Evolutionary conservation across 2,329 filamentous ascomycete genomes (phyloP).

Genomic region (Cytospora mali): DNA sequence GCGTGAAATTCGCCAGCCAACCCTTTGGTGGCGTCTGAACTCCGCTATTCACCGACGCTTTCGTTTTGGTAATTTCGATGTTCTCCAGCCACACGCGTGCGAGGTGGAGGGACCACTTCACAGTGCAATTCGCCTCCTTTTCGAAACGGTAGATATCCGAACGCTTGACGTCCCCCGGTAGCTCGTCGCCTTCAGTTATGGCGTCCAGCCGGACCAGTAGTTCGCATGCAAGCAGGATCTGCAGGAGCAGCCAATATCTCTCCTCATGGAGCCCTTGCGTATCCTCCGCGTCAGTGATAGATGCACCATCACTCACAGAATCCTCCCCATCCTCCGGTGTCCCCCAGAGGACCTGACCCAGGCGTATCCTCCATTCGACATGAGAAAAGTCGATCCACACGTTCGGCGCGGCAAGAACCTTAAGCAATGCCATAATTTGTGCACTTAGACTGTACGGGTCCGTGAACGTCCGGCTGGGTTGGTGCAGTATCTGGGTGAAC

Average conservation of each 20-base stretch:
- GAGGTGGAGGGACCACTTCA: constrained; percentile 68
- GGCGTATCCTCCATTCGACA: constrained; percentile 73
- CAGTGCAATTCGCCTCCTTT: constrained; percentile 61
- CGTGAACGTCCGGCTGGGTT: constrained; percentile 54
- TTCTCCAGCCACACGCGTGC: constrained; percentile 71
- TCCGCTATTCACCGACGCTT: constrained; percentile 33
- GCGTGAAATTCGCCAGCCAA: constrained; percentile 62
- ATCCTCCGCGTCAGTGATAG: constrained; percentile 51
- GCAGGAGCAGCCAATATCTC: constrained; percentile 68
- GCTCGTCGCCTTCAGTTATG: constrained; percentile 62
- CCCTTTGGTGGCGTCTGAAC: constrained; percentile 37
- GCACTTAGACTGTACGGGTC: constrained; percentile 67
- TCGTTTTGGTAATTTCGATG: constrained; percentile 57
- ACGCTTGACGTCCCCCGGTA: constrained; percentile 55
- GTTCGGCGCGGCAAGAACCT: constrained; percentile 64
- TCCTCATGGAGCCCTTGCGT: constrained; percentile 59
- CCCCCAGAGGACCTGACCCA: constrained; percentile 74
- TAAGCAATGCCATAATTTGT: constrained; percentile 70
- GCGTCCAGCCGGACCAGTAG: constrained; percentile 66
- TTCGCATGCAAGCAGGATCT: constrained; percentile 66
- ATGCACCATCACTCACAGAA: constrained; percentile 55
- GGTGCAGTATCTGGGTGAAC: constrained; percentile 61
- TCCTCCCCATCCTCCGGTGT: constrained; percentile 54
- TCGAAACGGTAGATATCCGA: constrained; percentile 64
- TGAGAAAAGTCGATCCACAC: constrained; percentile 76